Conservation (phyloP, 2,329 filamentous ascomycete species). For the Colletotrichum australisinense region DNA sequence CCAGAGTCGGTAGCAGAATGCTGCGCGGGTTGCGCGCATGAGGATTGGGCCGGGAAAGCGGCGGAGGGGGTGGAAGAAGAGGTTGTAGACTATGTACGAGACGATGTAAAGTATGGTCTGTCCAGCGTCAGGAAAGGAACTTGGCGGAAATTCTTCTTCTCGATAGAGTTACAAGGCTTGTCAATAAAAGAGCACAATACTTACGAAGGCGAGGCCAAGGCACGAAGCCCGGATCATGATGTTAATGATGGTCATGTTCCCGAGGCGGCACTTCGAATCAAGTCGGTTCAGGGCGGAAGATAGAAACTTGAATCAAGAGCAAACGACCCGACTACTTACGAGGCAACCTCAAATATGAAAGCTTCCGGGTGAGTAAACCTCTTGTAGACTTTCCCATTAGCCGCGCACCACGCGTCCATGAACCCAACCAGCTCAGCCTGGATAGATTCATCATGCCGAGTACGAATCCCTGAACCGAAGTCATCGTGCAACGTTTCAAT, state of each 20-base stretch:
- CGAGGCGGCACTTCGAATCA: neutral
- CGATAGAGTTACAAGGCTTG: neutral
- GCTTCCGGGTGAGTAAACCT: neutral
- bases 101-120: constrained; percentile 11
- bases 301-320: neutral
- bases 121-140: neutral
- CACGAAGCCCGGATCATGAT: neutral
- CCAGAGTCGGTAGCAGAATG: constrained; percentile 1
- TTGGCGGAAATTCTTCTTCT: too few species aligned
- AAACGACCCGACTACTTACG: neutral
- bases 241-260: neutral
- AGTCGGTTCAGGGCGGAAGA: neutral
- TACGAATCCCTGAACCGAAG: neutral
- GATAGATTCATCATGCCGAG: neutral
- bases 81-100: constrained; percentile 41
- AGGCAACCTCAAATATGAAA: neutral
- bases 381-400: neutral
- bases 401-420: neutral
- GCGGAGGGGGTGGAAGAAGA: constrained; percentile 48
- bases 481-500: neutral
- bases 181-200: neutral
- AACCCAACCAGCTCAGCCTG: neutral
- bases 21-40: constrained; percentile 15
- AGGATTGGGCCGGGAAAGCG: constrained; percentile 44
- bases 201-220: neutral